Evolutionary conservation across 495 filamentous ascomycete genomes (phyloP).

Genomic region (Penicillium antarcticum): DNA sequence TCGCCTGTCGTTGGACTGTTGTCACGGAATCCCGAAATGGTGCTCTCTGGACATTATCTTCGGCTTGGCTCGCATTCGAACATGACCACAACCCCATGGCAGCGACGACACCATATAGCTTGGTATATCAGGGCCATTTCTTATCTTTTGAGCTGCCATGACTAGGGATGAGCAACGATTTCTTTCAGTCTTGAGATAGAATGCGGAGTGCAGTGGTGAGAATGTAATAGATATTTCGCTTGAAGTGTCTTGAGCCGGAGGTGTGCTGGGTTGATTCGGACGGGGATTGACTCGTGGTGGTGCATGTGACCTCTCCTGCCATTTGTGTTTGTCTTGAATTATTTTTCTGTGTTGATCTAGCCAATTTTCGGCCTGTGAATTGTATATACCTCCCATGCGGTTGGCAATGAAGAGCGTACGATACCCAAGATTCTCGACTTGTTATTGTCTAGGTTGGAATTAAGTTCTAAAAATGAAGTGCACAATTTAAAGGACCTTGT

Average conservation of each 20-base stretch:
- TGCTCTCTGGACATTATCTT: background rate
- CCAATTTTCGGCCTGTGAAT: conserved; percentile 31
- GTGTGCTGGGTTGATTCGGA: conserved; percentile 7
- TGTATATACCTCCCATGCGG: conserved; percentile 46
- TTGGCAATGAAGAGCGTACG: conserved; percentile 44
- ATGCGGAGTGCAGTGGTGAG: conserved; percentile 8
- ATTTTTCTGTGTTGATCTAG: conserved; percentile 35
- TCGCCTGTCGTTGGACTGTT: background rate
- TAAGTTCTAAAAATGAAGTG: background rate
- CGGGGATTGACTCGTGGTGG: conserved; percentile 8
- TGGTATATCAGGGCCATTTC: conserved; percentile 1
- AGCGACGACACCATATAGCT: conserved; percentile 5
- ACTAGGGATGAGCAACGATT: conserved; percentile 6
- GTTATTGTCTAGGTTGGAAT: background rate
- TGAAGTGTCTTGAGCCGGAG: conserved; percentile 7
- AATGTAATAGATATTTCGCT: conserved; percentile 17
- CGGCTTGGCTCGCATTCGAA: conserved; percentile 2
- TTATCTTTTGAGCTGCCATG: conserved; percentile 3
- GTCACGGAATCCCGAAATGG: background rate
- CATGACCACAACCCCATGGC: background rate
- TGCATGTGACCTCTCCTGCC: conserved; percentile 11
- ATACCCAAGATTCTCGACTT: conserved; percentile 27
- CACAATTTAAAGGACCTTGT: too few relatives aligned
- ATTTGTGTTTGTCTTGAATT: conserved; percentile 20
- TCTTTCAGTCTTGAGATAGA: conserved; percentile 18